phyloP scores from a whole-genome alignment of 2,329 filamentous ascomycete genomes.

The Exophiala alcalophila region DNA sequence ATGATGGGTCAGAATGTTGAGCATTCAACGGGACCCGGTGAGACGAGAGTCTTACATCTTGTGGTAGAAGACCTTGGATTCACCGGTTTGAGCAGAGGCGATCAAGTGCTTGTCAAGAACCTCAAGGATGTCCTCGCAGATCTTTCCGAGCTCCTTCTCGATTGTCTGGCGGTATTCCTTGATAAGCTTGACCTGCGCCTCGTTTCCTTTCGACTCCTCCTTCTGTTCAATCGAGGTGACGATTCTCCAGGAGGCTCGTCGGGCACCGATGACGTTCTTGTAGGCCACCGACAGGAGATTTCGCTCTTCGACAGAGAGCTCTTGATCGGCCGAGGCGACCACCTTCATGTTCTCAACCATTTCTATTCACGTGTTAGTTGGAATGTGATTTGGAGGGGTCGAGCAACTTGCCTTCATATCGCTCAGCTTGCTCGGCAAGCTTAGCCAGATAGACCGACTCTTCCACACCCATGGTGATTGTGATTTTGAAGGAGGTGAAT shows the following conservation, averaged over 20 bases:
- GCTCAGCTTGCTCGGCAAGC: conserved; percentile 99
- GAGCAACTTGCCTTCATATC: conserved; percentile 86
- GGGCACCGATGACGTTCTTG: conserved; percentile 97
- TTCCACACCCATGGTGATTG: conserved; percentile 89
- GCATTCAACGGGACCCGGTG: background rate
- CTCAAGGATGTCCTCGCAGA: conserved; percentile 95
- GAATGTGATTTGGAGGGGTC: conserved; percentile 3
- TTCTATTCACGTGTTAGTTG: conserved; percentile 56
- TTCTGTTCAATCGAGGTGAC: conserved; percentile 99
- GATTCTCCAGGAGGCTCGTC: conserved; percentile 97
- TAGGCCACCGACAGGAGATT: conserved; percentile 97
- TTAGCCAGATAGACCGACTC: conserved; percentile 99
- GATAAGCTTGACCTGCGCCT: conserved; percentile 83
- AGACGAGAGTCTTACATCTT: conserved; percentile 70
- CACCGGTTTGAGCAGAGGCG: conserved; percentile 86
- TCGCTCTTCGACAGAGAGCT: conserved; percentile 88
- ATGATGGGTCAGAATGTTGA: conserved; percentile 15
- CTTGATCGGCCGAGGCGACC: conserved; percentile 81
- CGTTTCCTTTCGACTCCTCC: conserved; percentile 98
- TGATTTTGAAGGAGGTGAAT: conserved; percentile 11
- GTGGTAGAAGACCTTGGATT: conserved; percentile 99
- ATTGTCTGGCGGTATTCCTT: conserved; percentile 99
- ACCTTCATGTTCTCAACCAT: conserved; percentile 99
- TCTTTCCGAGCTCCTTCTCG: conserved; percentile 91
- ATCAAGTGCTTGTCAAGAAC: conserved; percentile 93